Evolutionary conservation across 2,329 filamentous ascomycete genomes (phyloP).

Genomic region (Aspergillus texensis): DNA sequence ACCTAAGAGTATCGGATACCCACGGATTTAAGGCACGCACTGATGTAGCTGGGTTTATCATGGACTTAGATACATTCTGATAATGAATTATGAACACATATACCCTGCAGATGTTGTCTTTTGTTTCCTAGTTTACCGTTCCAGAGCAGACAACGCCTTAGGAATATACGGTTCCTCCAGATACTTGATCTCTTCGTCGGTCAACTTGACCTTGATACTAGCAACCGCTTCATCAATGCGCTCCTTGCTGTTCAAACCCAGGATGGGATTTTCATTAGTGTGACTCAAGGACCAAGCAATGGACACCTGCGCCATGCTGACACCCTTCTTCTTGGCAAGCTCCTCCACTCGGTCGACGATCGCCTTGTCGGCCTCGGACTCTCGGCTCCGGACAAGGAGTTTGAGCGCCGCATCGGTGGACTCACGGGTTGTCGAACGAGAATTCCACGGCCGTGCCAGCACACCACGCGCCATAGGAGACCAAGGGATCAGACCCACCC

Average conservation of each 20-base stretch:
- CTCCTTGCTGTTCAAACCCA: conserved; percentile 61
- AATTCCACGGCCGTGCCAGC: conserved; percentile 50
- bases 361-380: conserved; percentile 52
- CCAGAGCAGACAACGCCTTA: conserved; percentile 40
- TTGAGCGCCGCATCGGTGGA: conserved; percentile 48
- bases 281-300: conserved; percentile 64
- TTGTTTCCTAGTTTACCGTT: conserved; percentile 24
- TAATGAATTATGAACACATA: not conserved
- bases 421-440: conserved; percentile 47
- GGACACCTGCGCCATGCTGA: conserved; percentile 66
- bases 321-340: conserved; percentile 58
- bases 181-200: conserved; percentile 61
- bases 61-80: not conserved
- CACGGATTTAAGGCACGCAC: not conserved
- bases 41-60: not conserved
- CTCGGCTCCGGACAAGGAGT: conserved; percentile 43
- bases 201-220: conserved; percentile 51
- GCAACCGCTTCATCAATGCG: conserved; percentile 65
- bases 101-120: not conserved
- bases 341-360: conserved; percentile 61
- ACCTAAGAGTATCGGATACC: not conserved
- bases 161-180: conserved; percentile 65
- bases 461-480: conserved; percentile 48
- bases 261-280: conserved; percentile 59
- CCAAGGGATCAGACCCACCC: conserved; percentile 44